Evolutionary conservation across 2,329 filamentous ascomycete species (phyloP), one percentile per base, ranked within the genome.

Genomic region (Nannizzia gypsea): DNA sequence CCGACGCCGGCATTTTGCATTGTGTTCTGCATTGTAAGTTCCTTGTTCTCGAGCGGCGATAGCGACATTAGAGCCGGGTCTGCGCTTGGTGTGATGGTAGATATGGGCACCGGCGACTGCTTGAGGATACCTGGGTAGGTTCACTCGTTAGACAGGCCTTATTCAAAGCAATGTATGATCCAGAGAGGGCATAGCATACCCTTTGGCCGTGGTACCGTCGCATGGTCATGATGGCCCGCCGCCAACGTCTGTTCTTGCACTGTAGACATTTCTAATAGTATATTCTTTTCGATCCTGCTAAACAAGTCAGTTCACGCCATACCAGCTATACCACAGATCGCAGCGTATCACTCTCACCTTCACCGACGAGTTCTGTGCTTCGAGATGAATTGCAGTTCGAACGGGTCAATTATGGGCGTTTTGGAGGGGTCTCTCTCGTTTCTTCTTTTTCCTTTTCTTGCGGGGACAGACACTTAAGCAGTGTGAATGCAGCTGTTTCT

Each of bases 1-100:
- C 89, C 92, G 65, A 87, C 88, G 36, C 93, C 93, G 52, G 93
- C 90, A 78, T 99, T 99, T 71, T 89, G 84, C 63, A 96, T 83
- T 0, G 93, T 99, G 76, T 99, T 99, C 73, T 91, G 86, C 62
- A 97, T 83, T 2, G 90, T 95, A 67, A 96, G 80, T 70, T 97
- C 93, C 76, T 95, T 93, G 65, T 90, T 74, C 66, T 71, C 83
- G 74, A 67, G 78, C 72, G 66, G 77, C 20, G 56, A 58, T 11
- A 58, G 26, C 0, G 55, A 40, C 20, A 34, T 42, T 13, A 40
- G 34, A 13, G 55, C 3, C 3, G 24, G 55, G 34, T 57, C 55
- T 28, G 68, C 58, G 59, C 62, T 60, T 71, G 60, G 64, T 44
- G 63, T 71, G 56, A 66, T 72, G 61, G 67, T 74, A 57, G 66